A percentile compares a stretch with the other conserved stretches of the same genome.
Evolutionary conservation across 441 rosid species (phyloP).

Genomic region (Flueggea neowawraea): DNA sequence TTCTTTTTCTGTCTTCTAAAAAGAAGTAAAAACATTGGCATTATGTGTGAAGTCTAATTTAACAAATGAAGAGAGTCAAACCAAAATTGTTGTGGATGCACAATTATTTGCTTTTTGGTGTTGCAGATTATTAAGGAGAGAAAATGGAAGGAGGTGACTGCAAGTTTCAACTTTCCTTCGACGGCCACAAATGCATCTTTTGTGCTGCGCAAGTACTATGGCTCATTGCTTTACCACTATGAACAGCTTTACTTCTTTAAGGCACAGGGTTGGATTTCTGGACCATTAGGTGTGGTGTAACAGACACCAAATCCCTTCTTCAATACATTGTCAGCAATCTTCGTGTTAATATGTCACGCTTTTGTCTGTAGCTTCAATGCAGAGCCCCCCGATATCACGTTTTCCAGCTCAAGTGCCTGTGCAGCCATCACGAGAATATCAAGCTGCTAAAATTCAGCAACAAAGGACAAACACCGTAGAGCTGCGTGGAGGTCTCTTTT

Average conservation of each 20-base stretch:
- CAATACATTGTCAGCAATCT: not conserved
- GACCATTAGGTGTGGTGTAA: constrained; percentile 39
- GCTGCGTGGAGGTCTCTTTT: constrained; percentile 43
- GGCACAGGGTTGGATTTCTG: constrained; percentile 44
- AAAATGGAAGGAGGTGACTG: constrained; percentile 96
- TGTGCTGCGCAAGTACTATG: constrained; percentile 88
- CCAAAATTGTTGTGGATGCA: no score
- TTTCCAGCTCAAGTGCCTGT: constrained; percentile 40
- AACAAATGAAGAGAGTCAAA: no score
- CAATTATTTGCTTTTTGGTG: constrained; percentile 12
- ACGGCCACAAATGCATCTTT: constrained; percentile 98
- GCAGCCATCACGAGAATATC: constrained; percentile 41
- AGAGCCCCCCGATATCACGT: constrained; percentile 29
- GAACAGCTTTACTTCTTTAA: constrained; percentile 79
- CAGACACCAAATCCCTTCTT: constrained; percentile 1
- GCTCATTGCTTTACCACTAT: constrained; percentile 71
- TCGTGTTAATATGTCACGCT: constrained; percentile 1
- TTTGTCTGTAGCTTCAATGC: constrained; percentile 37
- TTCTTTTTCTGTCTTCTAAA: no score
- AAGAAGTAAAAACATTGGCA: no score
- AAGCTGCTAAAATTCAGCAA: constrained; percentile 41
- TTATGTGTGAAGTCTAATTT: no score
- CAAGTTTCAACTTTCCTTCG: constrained; percentile 90
- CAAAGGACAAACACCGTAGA: constrained; percentile 36
- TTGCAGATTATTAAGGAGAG: constrained; percentile 76